Base-by-base conservation (phyloP, 75 land plant genomes). In the Pseudotsuga menziesii region DNA sequence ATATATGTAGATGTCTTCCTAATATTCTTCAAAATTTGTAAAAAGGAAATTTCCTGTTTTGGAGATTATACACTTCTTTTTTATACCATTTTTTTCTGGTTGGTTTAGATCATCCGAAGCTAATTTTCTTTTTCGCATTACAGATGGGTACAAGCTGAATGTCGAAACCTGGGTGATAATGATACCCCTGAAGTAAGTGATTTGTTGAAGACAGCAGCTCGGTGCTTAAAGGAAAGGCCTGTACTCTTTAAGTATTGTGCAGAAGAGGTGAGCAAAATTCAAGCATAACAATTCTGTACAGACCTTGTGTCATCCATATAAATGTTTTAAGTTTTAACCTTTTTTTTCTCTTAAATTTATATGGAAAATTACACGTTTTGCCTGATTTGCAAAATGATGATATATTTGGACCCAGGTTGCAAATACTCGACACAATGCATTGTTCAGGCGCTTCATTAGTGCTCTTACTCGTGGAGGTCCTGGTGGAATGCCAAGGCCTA, bases 381-480 rank as follows among this genome's bases (percentile, higher is more conserved):
- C 4, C 35, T 77, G 41, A 5, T 77, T 73, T 76, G 52, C 73
- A 17, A 13, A 74, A 77, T 36, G 12, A 16, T 7, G 22, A 56
- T 54, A 52, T 58, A n/a, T 32, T 8, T 71, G 22, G 16, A 4
- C 62, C 72, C 81, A 94, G 98, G 91, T 94, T 36, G 99, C 99
- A 64, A 97, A 94, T 77, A 94, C 97, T 89, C 86, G 99, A 61
- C 99, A 97, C 74, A 89, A 97, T 87, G 95, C 99, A 48, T 77
- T 97, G 56, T 97, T 97, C 81, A 82, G 99, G 79, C 85, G 99
- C 56, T 97, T 97, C 79, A 87, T 97, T 72, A 94, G 91, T 85
- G 99, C 99, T 73, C 91, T 97, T 55, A 97, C 99, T 39, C 91
- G 99, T 77, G 99, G 99, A 77, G 99, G 99, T n/a, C 99, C 99